Evolutionary conservation across 495 filamentous ascomycete genomes (phyloP), one percentile per base, ranked within the genome.

Genomic region (Saxispiralis lemnorum): DNA sequence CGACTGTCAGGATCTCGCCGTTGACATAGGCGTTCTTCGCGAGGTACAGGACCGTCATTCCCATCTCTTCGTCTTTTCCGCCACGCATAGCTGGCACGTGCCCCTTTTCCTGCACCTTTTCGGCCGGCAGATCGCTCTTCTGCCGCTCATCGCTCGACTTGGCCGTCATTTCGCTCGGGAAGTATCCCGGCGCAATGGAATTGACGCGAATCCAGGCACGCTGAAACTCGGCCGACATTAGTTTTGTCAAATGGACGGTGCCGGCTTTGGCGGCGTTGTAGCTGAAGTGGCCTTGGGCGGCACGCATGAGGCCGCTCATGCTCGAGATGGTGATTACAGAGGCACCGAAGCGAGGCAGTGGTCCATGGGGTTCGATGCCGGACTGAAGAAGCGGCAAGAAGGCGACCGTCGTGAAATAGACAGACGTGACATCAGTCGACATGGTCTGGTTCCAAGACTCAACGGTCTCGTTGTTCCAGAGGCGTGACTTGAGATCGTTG

Each of bases 111-210:
- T 64, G 53, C 1, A 68, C 48, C 49, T 66, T 68, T 45, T 65
- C 65, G 24, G 63, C 59, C 19, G 63, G 57, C 47, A 76, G 46
- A 18, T 65, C 45, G 30, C 63, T 69, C 59, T 76, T 76, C 49
- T 68, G 68, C 20, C 59, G 59, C 14, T 71, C 64, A 18, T 72
- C 71, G 43, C 63, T 68, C 40, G 11, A 11, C 37, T 66, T 66
- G 34, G 71, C 63, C 41, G 76, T 81, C 75, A 81, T 71, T 59
- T 78, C 73, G 28, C 58, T 65, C 7, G 72, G 72, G 45, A 78
- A 78, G 47, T 77, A 69, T 2, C 65, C 66, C 11, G 65, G 66
- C 15, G 67, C 67, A 37, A 70, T 67, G n/a, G 45, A 55, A 45
- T 70, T 70, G 11, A 70, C 64, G 15, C 67, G 38, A 13, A 70